A percentile compares a stretch with the other conserved stretches of the same genome.
Conservation (phyloP, 2,329 filamentous ascomycete species). For the Colletotrichum simmondsii region DNA sequence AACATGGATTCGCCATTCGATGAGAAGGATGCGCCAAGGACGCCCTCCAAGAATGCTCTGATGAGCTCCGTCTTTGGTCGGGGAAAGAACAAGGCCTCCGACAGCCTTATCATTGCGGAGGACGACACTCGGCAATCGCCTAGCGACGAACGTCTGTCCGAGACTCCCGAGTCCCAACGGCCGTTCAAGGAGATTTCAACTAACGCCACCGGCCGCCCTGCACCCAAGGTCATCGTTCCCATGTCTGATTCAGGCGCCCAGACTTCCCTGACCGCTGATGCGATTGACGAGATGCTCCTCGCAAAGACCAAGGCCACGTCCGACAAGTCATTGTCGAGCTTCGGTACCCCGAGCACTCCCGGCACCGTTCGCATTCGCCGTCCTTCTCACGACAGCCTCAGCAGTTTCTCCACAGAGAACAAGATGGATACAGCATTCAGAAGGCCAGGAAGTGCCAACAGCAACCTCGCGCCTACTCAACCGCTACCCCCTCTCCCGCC, state of each 20-base stretch:
- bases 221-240: conserved; percentile 51
- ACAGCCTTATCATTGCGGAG: conserved; percentile 67
- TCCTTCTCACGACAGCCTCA: conserved; percentile 60
- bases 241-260: conserved; percentile 81
- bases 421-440: conserved; percentile 38
- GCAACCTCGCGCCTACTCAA: conserved; percentile 60
- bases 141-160: conserved; percentile 49
- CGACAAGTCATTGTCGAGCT: conserved; percentile 50
- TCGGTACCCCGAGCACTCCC: conserved; percentile 50
- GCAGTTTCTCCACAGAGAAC: conserved; percentile 46
- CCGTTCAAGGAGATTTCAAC: conserved; percentile 72
- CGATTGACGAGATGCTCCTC: conserved; percentile 81
- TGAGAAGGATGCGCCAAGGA: conserved; percentile 47
- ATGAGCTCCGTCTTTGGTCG: conserved; percentile 57
- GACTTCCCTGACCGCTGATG: conserved; percentile 83
- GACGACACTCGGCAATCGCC: conserved; percentile 71
- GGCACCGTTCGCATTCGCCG: conserved; percentile 56
- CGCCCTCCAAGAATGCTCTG: conserved; percentile 50
- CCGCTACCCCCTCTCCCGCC: conserved; percentile 77
- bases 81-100: conserved; percentile 51
- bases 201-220: conserved; percentile 58
- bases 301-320: conserved; percentile 54
- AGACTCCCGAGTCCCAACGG: conserved; percentile 65
- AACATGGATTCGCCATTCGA: conserved; percentile 49
- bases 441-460: conserved; percentile 80